Conservation (phyloP, 140 eudicot species). For the Bidens hawaiensis region DNA sequence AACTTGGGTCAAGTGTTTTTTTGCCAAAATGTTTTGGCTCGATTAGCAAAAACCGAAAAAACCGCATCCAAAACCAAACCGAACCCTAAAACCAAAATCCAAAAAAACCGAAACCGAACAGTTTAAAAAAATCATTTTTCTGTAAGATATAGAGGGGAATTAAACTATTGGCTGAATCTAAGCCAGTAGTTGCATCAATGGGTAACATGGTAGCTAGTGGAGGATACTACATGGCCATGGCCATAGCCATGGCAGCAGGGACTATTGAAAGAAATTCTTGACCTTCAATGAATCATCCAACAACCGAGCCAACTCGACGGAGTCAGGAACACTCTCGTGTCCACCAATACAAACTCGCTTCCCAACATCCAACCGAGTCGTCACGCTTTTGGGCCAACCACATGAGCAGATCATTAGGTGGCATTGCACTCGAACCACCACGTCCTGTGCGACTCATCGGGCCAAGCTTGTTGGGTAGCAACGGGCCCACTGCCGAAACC, state of each 20-base stretch:
- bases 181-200: constrained; percentile 92
- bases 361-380: constrained; percentile 38
- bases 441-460: not conserved
- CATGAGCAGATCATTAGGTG: constrained; percentile 12
- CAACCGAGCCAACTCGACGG: constrained; percentile 34
- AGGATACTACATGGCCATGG: constrained; percentile 99
- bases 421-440: constrained; percentile 30
- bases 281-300: constrained; percentile 26
- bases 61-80: too few relatives aligned
- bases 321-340: constrained; percentile 28
- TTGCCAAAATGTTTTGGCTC: too few relatives aligned
- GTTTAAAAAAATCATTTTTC: too few relatives aligned
- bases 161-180: constrained; percentile 58
- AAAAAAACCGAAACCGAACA: too few relatives aligned
- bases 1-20: too few relatives aligned
- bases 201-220: constrained; percentile 93
- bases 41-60: too few relatives aligned
- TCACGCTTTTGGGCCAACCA: constrained; percentile 47
- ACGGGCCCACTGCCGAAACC: constrained; percentile 62
- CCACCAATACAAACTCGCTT: constrained; percentile 44
- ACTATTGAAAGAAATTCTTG: constrained; percentile 67
- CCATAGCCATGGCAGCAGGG: constrained; percentile 83
- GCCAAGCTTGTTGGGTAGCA: constrained; percentile 23
- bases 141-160: constrained; percentile 95
- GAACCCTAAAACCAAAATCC: too few relatives aligned